These are phyloP conservation scores for Exophiala xenobiotica DNA, from an alignment of 2,329 filamentous ascomycete species.

Conservation along the genomic window DNA sequence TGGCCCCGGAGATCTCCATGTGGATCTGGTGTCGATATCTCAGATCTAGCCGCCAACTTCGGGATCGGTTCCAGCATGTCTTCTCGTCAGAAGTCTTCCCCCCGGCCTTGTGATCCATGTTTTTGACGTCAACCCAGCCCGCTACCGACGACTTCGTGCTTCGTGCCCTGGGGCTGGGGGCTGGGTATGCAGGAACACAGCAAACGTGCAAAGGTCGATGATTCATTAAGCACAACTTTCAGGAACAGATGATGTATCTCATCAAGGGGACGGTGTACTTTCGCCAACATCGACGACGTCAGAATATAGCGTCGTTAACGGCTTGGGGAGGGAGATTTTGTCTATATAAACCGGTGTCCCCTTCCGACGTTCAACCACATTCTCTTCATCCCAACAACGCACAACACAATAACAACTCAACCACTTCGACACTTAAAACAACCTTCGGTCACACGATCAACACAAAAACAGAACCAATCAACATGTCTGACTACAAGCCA, in stretches of 20 bases:
- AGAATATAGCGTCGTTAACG: not conserved
- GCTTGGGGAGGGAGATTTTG: not conserved
- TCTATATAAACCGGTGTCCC: constrained; percentile 15
- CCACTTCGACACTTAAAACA: no score
- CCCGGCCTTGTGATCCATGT: not conserved
- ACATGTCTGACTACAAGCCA: constrained; percentile 31
- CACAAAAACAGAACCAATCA: constrained; percentile 16
- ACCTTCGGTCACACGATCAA: no score
- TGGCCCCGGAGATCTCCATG: not conserved
- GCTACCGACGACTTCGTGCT: not conserved
- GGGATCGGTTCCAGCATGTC: not conserved
- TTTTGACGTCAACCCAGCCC: not conserved
- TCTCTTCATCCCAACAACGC: not conserved
- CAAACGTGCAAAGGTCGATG: constrained; percentile 1
- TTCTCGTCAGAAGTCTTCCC: not conserved
- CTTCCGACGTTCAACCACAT: not conserved
- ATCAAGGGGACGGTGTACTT: no score
- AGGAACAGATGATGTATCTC: not conserved
- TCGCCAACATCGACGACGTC: not conserved
- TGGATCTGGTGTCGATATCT: not conserved
- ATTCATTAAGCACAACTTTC: constrained; percentile 3
- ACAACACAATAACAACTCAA: constrained; percentile 4
- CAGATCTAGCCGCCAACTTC: not conserved
- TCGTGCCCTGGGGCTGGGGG: not conserved
- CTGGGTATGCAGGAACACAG: not conserved